These are phyloP conservation scores for Spathaspora hagerdaliae DNA, from an alignment of 805 yeast genomes.

Conservation along the genomic window DNA sequence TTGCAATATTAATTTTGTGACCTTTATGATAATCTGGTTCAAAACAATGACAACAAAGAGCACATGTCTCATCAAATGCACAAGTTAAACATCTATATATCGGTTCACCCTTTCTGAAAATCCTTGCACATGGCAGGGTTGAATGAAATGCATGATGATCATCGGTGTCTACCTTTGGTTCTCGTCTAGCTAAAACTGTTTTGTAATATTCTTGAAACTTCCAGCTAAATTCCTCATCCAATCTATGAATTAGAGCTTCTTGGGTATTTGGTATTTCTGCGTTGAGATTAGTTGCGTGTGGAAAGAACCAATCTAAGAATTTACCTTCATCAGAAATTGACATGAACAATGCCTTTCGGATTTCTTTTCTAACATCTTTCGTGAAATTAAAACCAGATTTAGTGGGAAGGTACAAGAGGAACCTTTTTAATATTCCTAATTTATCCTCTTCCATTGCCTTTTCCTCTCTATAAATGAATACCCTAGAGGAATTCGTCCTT, in stretches of 20 bases:
- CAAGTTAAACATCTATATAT: conserved; percentile 73
- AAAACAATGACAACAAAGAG: conserved; percentile 74
- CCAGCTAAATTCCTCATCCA: conserved; percentile 30
- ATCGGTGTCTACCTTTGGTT: conserved; percentile 17
- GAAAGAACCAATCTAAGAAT: conserved; percentile 33
- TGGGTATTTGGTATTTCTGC: neutral
- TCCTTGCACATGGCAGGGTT: conserved; percentile 69
- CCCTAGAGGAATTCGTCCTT: no score
- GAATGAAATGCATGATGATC: conserved; percentile 45
- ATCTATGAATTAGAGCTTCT: conserved; percentile 8
- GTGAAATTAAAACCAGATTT: conserved; percentile 23
- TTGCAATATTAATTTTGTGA: conserved; percentile 64
- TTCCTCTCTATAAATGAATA: neutral
- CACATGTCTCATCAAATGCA: conserved; percentile 80
- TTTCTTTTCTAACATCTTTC: conserved; percentile 18
- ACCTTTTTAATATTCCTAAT: conserved; percentile 17
- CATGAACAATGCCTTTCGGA: conserved; percentile 27
- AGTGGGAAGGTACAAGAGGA: conserved; percentile 31
- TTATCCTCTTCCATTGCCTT: neutral
- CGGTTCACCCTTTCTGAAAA: conserved; percentile 75
- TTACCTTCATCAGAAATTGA: conserved; percentile 30
- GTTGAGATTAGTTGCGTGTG: conserved; percentile 14
- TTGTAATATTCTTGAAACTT: conserved; percentile 27
- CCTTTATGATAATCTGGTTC: conserved; percentile 64
- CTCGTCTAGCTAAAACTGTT: conserved; percentile 10